Conservation (phyloP, 2,329 filamentous ascomycete genomes). For the Xylaria sp. region DNA sequence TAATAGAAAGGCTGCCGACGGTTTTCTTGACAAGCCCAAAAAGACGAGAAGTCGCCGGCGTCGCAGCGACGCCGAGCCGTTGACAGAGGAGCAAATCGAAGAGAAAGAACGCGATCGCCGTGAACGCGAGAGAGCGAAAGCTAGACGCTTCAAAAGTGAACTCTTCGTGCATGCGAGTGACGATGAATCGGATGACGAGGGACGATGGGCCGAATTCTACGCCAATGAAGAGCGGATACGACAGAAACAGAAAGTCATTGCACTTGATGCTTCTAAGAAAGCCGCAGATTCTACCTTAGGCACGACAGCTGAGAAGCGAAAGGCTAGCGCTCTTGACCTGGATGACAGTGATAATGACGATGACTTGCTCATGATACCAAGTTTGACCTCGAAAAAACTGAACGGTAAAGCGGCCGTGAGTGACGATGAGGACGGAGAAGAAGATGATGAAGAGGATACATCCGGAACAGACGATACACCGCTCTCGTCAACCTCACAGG, state of each 20-base stretch:
- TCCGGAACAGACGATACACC: conserved; percentile 53
- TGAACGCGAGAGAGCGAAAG: conserved; percentile 79
- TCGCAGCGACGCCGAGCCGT: conserved; percentile 56
- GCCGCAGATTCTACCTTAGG: conserved; percentile 17
- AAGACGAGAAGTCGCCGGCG: conserved; percentile 71
- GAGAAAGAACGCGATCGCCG: conserved; percentile 71
- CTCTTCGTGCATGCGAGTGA: conserved; percentile 85
- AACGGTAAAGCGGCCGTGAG: conserved; percentile 6
- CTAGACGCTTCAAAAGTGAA: conserved; percentile 83
- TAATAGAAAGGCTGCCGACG: conserved; percentile 62
- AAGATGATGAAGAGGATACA: conserved; percentile 43
- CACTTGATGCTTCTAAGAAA: conserved; percentile 37
- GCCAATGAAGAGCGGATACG: conserved; percentile 75
- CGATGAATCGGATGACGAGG: conserved; percentile 85
- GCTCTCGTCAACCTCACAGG: conserved; percentile 54
- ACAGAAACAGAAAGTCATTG: conserved; percentile 60
- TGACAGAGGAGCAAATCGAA: conserved; percentile 72
- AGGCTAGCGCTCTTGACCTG: conserved; percentile 32
- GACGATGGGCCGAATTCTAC: conserved; percentile 74
- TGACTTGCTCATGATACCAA: conserved; percentile 43
- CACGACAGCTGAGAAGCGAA: conserved; percentile 49
- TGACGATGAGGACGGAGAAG: conserved; percentile 37
- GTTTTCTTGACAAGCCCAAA: conserved; percentile 65
- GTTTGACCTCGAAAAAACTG: conserved; percentile 30
- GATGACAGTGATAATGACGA: conserved; percentile 51